These are phyloP conservation scores for Russula brevipes DNA, from an alignment of 768 basidiomycete genomes.

Conservation along the genomic window DNA sequence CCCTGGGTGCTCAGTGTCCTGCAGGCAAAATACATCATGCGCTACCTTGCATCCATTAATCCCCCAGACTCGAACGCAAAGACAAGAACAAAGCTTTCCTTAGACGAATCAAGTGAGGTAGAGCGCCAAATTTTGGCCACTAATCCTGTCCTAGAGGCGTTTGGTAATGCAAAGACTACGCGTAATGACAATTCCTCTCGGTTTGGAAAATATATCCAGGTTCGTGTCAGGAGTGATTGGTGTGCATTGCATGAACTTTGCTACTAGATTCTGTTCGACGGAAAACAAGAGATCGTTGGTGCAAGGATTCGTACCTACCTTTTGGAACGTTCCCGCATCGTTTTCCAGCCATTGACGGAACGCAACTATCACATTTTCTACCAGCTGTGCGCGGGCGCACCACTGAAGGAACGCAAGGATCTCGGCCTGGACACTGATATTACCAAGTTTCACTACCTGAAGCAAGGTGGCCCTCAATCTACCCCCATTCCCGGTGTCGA, in stretches of 20 bases:
- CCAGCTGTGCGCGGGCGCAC: conserved; percentile 95
- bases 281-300: conserved; percentile 93
- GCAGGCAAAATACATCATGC: conserved; percentile 97
- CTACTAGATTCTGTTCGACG: conserved; percentile 92
- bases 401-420: conserved; percentile 91
- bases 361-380: conserved; percentile 99
- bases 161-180: conserved; percentile 99
- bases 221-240: conserved; percentile 34
- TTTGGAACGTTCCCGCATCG: conserved; percentile 93
- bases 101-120: conserved; percentile 89
- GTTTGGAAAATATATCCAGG: conserved; percentile 99
- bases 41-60: conserved; percentile 97
- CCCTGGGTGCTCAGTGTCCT: conserved; percentile 11
- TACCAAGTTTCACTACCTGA: conserved; percentile 85
- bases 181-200: conserved; percentile 98
- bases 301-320: conserved; percentile 99
- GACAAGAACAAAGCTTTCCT: conserved; percentile 61
- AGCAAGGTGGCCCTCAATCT: conserved; percentile 85
- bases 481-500: conserved; percentile 90
- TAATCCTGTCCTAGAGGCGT: conserved; percentile 98
- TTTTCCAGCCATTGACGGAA: conserved; percentile 94
- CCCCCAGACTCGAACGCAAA: conserved; percentile 62
- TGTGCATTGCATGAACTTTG: conserved; percentile 1
- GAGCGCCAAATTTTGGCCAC: conserved; percentile 97
- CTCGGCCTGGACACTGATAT: conserved; percentile 84